Evolutionary conservation across 805 yeast species (phyloP).

Genomic region (Candida maltosa): DNA sequence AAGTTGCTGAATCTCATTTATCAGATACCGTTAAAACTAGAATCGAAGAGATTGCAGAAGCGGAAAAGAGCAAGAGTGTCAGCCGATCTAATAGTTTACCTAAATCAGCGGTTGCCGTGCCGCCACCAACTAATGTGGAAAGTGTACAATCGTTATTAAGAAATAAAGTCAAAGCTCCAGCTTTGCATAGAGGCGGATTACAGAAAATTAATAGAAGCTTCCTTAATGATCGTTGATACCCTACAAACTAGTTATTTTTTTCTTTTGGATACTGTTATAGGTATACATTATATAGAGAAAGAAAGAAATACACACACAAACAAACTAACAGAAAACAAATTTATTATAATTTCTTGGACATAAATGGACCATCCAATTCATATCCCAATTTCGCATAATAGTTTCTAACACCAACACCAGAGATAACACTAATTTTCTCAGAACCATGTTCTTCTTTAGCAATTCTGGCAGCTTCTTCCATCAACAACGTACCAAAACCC

Average conservation of each 20-base stretch:
- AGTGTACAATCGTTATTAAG: conserved; percentile 38
- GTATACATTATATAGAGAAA: too few species aligned
- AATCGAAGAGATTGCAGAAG: conserved; percentile 12
- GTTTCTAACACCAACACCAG: conserved; percentile 97
- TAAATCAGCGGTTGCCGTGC: not conserved
- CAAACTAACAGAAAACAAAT: conserved; percentile 6
- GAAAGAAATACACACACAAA: too few species aligned
- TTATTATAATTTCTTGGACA: conserved; percentile 59
- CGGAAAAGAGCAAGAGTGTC: conserved; percentile 6
- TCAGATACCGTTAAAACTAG: conserved; percentile 23
- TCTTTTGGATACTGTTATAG: not conserved
- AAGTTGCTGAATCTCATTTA: conserved; percentile 31
- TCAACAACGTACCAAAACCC: conserved; percentile 93
- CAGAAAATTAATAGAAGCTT: conserved; percentile 14
- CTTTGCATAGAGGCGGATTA: conserved; percentile 42
- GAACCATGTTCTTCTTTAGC: conserved; percentile 95
- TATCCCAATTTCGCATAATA: conserved; percentile 93
- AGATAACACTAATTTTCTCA: conserved; percentile 84
- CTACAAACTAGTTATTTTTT: not conserved
- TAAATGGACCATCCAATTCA: conserved; percentile 89
- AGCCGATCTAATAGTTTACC: not conserved
- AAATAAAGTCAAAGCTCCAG: conserved; percentile 41
- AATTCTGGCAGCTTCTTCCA: conserved; percentile 98
- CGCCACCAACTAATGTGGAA: conserved; percentile 18
- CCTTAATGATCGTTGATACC: conserved; percentile 5